Base-by-base conservation (phyloP, 2,329 filamentous ascomycete genomes). In the Exophiala xenobiotica region DNA sequence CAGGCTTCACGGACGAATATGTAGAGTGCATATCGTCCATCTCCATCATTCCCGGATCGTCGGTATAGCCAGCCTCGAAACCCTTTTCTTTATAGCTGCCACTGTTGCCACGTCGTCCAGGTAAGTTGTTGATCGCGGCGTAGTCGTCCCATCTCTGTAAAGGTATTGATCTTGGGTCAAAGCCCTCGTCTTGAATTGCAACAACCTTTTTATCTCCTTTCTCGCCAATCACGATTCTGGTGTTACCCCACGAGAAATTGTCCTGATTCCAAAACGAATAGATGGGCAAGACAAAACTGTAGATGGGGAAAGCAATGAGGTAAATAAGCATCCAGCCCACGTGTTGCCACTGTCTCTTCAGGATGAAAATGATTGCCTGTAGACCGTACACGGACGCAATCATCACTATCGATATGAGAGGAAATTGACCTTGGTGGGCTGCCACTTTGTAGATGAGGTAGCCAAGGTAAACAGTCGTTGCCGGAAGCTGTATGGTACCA, bases 181-280 rank as follows among this genome's bases (percentile, higher is more conserved):
- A 99, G 7, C 80, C 82, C 67, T 93, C 90, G 54, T 92, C 87
- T 49, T 83, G 80, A 2, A 91, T 83, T 0, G 90, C 90, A 46
- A 99, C 79, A n/a, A 96, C 77, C 66, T 95, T 84, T 75, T 95
- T 96, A 67, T 81, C 82, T 57, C 91, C 92, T 70, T 92, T 90
- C 70, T 99, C 93, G 53, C 90, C 92, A 60, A 97, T 88, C 61
- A 99, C 93, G 59, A 99, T 84, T 81, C 93, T 90, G 1, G 93
- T 99, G 74, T 93, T 97, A 79, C 93, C 93, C 93, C 93, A 99
- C 1, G 86, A 86, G 78, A 99, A 99, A 74, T 99, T 92, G 72
- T 99, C 93, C 70, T 96, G 91, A 73, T 96, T 95, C 93, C 93
- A 99, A 85, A 99, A 99, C 0, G 92, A 96, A 76, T 97, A 99